Evolutionary conservation across 2,329 filamentous ascomycete species (phyloP), one percentile per base, ranked within the genome.

Genomic region (Aspergillus sp.): DNA sequence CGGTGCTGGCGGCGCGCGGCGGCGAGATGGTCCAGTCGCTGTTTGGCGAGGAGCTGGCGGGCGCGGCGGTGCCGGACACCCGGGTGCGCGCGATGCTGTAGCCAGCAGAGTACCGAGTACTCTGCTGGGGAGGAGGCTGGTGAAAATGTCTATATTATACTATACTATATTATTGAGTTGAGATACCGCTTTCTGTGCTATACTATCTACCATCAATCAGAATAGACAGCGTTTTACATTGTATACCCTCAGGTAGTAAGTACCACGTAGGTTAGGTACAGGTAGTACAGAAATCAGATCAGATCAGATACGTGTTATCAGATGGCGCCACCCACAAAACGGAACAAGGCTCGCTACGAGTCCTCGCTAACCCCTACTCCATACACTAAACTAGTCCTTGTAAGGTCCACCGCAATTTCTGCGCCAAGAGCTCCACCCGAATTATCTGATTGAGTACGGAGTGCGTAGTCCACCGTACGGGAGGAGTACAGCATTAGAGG

Each of bases 1-100:
- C 89, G 2, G 88, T 94, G 56, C 77, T 94, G 57, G 84, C 88
- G 5, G 84, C 86, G 21, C 78, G 90, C 50, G 88, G 88, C 31
- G 89, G 88, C 21, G 88, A 94, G 74, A 85, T 94, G 67, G 87
- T 93, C 16, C 73, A 86, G 55, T 87, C 85, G 32, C 86, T 94
- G 55, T 94, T 94, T 70, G 81, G 77, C 20, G 64, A 69, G 19
- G 65, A 70, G 55, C 56, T 71, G 45, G 58, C 61, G 32, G 61
- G 60, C 29, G 53, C 58, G 42, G 52, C 56, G 61, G 64, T 68
- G 65, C 66, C 66, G 63, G 67, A 65, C 64, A 66, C 62, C 58
- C 58, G 57, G 48, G 50, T 68, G 49, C 67, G 69, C 50, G 64
- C 66, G 52, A 70, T 68, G 66, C 60, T 70, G 47, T 71, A 55